Evolutionary conservation across 306 rosid species (phyloP).

Genomic region (Hippophae gyantsensis): DNA sequence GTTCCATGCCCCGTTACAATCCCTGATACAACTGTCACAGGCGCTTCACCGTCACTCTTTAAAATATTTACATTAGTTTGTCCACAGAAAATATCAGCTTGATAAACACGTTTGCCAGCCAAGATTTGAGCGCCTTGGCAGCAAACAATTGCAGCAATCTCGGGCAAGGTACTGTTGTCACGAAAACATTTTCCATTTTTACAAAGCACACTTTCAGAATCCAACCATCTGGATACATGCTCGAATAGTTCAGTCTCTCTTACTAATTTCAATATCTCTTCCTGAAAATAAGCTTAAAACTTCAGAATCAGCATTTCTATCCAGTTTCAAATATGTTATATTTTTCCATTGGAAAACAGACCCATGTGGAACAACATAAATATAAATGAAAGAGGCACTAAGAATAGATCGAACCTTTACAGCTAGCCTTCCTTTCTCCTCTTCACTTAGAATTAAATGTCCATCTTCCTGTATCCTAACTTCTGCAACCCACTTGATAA

Average conservation of each 20-base stretch:
- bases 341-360: neutral
- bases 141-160: constrained; percentile 73
- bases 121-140: constrained; percentile 87
- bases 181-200: constrained; percentile 17
- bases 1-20: constrained; percentile 53
- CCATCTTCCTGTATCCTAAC: constrained; percentile 79
- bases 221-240: constrained; percentile 50
- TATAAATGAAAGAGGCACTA: constrained; percentile 3
- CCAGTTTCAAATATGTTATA: no score
- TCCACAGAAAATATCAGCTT: constrained; percentile 48
- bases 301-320: constrained; percentile 1
- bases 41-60: constrained; percentile 50
- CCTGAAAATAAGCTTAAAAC: constrained; percentile 35
- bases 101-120: constrained; percentile 34
- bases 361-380: neutral
- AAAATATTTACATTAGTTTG: constrained; percentile 62
- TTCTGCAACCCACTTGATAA: constrained; percentile 92
- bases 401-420: constrained; percentile 49
- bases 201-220: constrained; percentile 32
- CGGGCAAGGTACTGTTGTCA: constrained; percentile 33
- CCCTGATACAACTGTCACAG: constrained; percentile 61
- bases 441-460: constrained; percentile 52
- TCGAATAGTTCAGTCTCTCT: constrained; percentile 68
- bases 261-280: constrained; percentile 69
- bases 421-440: constrained; percentile 77